phyloP scores from a whole-genome alignment of 139 green algal species.

The Nannochloris sp. region DNA sequence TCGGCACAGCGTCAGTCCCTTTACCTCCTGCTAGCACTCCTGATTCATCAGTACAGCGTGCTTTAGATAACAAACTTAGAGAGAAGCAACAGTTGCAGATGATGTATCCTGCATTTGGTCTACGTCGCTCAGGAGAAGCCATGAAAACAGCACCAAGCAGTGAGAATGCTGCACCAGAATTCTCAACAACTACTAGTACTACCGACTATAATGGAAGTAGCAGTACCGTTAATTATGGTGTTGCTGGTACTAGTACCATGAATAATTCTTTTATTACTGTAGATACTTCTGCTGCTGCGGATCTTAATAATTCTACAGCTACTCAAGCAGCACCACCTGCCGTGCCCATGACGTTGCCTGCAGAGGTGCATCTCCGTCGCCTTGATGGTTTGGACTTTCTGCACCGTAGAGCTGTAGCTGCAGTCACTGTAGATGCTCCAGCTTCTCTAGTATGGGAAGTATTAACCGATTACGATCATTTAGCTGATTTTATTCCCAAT shows the following conservation, averaged over 20 bases:
- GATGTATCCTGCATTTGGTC: too few relatives aligned
- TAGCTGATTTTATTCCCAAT: constrained; percentile 50
- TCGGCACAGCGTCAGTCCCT: constrained; percentile 29
- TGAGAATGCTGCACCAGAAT: too few relatives aligned
- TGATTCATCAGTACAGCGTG: neutral
- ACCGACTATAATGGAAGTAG: neutral
- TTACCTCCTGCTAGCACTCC: constrained; percentile 23
- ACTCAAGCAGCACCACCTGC: neutral
- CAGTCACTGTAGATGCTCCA: constrained; percentile 30
- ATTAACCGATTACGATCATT: constrained; percentile 45
- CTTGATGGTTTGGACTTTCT: constrained; percentile 34
- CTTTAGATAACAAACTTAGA: constrained; percentile 14
- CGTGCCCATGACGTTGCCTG: neutral
- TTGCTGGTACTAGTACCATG: neutral
- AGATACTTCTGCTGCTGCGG: too few relatives aligned
- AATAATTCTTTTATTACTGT: neutral
- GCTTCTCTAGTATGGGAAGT: constrained; percentile 39
- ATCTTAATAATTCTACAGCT: too few relatives aligned
- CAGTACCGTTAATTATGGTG: neutral
- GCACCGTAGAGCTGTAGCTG: constrained; percentile 39
- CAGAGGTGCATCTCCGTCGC: constrained; percentile 43
- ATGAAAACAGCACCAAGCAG: too few relatives aligned
- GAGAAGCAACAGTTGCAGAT: constrained; percentile 30
- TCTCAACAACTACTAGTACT: too few relatives aligned
- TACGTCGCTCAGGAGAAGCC: too few relatives aligned